Conservation (phyloP, 2,329 filamentous ascomycete genomes). For the Anisogramma anomala region DNA sequence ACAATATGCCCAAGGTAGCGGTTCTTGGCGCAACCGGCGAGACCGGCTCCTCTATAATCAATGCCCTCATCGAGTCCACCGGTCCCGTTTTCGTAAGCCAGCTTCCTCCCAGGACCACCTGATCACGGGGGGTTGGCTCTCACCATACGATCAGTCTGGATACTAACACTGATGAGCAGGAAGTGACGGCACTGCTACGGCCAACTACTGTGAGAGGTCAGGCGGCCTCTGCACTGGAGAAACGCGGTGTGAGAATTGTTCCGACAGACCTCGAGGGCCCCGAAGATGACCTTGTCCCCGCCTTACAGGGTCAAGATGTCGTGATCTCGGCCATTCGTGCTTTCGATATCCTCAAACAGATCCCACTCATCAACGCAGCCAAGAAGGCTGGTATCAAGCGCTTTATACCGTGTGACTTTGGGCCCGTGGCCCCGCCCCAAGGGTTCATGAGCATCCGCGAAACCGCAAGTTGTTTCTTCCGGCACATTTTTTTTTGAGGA, state of each 20-base stretch:
- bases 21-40: conserved; percentile 5
- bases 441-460: conserved; percentile 14
- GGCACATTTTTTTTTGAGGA: neutral
- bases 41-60: conserved; percentile 1
- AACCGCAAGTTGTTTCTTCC: neutral
- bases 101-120: neutral
- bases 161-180: conserved; percentile 21
- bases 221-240: conserved; percentile 27
- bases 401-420: conserved; percentile 27
- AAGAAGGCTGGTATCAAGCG: conserved; percentile 38
- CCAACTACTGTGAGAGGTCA: conserved; percentile 35
- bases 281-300: conserved; percentile 29
- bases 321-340: conserved; percentile 32
- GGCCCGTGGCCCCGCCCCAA: conserved; percentile 7
- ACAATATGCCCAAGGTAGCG: conserved; percentile 3
- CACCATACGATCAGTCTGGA: too few species aligned
- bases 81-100: neutral
- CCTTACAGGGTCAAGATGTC: conserved; percentile 31
- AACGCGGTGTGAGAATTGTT: conserved; percentile 32
- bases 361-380: conserved; percentile 34
- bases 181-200: conserved; percentile 36
- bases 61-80: conserved; percentile 22
- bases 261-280: conserved; percentile 30
- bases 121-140: too few species aligned
- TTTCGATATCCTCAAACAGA: conserved; percentile 28